These are phyloP conservation scores for Withania somnifera DNA, from an alignment of 305 asterid species.

Conservation along the genomic window DNA sequence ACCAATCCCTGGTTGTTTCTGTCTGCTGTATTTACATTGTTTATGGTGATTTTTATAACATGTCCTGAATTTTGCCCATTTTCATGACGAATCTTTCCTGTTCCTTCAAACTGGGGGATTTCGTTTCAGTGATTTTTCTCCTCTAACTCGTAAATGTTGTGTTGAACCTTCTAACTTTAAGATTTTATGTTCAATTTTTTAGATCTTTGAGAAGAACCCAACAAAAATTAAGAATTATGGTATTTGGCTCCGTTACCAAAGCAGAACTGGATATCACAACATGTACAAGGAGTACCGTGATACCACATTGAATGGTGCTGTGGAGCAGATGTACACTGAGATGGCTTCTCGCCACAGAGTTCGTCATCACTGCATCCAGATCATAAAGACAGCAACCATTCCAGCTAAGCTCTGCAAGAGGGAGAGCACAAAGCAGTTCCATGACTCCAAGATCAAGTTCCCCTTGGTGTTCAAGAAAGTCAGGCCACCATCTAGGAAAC, in stretches of 20 bases:
- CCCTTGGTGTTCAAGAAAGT: conserved; percentile 15
- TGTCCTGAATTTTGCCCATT: background rate
- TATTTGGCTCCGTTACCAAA: conserved; percentile 18
- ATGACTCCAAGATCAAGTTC: conserved; percentile 14
- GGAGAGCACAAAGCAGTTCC: conserved; percentile 19
- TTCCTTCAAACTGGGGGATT: background rate
- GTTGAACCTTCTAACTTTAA: background rate
- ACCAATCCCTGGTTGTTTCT: background rate
- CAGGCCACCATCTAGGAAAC: conserved; percentile 17
- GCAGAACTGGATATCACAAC: conserved; percentile 18
- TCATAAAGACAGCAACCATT: conserved; percentile 17
- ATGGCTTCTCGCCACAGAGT: conserved; percentile 20
- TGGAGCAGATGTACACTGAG: conserved; percentile 20
- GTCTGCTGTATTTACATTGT: background rate
- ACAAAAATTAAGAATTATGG: conserved; percentile 15
- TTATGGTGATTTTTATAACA: background rate
- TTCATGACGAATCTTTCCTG: background rate
- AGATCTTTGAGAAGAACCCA: conserved; percentile 19
- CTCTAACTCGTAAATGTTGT: background rate
- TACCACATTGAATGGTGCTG: conserved; percentile 15
- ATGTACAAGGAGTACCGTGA: conserved; percentile 23
- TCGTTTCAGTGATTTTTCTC: background rate
- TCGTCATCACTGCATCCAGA: conserved; percentile 18
- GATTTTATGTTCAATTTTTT: background rate
- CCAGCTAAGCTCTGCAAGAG: conserved; percentile 18